Evolutionary conservation across 257 asterid genomes (phyloP).

Genomic region (Lantana camara): DNA sequence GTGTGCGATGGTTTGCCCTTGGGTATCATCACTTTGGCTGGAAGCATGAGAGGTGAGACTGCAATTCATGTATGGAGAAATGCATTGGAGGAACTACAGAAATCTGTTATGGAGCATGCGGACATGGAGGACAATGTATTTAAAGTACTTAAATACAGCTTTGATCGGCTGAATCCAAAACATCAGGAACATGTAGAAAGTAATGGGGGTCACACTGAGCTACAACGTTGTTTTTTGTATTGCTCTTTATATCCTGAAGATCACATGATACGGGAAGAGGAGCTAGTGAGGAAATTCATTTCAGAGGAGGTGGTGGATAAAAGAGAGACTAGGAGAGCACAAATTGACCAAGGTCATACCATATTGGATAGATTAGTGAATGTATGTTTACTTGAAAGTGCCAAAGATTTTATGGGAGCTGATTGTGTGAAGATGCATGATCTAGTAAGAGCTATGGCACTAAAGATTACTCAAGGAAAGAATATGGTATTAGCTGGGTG

Average conservation of each 20-base stretch:
- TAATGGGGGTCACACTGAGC: too few relatives aligned
- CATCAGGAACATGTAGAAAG: too few relatives aligned
- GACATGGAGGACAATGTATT: constrained; percentile 21
- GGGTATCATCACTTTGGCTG: too few relatives aligned
- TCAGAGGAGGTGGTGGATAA: constrained; percentile 22
- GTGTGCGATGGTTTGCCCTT: too few relatives aligned
- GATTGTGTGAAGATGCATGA: constrained; percentile 19
- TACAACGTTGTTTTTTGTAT: too few relatives aligned
- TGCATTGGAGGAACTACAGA: background rate
- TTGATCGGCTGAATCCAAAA: too few relatives aligned
- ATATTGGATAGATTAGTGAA: constrained; percentile 24
- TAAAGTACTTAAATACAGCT: too few relatives aligned
- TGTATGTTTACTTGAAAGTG: constrained; percentile 24
- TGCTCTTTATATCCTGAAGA: too few relatives aligned
- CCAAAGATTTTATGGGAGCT: too few relatives aligned
- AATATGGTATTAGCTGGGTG: background rate
- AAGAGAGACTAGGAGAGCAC: background rate
- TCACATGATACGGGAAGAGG: too few relatives aligned
- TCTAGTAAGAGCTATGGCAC: constrained; percentile 9
- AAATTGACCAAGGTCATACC: constrained; percentile 27
- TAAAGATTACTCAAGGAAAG: background rate
- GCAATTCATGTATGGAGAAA: constrained; percentile 31
- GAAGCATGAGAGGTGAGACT: too few relatives aligned
- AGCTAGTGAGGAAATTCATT: too few relatives aligned
- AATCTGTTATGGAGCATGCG: constrained; percentile 14